phyloP scores from a whole-genome alignment of 257 asterid species.

The Przewalskia tangutica region DNA sequence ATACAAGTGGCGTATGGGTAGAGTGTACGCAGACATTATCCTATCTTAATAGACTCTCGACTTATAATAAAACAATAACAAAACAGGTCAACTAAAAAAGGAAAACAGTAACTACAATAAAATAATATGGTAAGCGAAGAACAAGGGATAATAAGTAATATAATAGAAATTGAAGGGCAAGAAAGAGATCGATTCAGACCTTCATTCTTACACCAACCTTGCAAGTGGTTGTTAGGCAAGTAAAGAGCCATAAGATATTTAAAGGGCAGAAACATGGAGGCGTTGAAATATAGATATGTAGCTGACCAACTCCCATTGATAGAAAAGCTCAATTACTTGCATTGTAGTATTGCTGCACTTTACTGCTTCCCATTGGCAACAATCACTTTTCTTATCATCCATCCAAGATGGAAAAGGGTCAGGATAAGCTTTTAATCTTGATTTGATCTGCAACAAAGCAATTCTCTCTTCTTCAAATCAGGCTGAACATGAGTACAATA shows the following conservation, averaged over 20 bases:
- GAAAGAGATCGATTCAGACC: not conserved
- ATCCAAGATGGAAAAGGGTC: not conserved
- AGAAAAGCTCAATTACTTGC: not conserved
- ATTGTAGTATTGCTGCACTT: not conserved
- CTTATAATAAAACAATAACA: too few species aligned
- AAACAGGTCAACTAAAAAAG: too few species aligned
- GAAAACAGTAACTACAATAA: too few species aligned
- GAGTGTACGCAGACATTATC: too few species aligned
- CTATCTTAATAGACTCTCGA: too few species aligned
- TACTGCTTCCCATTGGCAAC: not conserved
- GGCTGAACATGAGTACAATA: not conserved
- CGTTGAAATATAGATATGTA: not conserved
- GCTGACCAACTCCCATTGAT: not conserved
- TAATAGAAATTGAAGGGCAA: too few species aligned
- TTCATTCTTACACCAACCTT: not conserved
- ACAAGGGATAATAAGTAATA: too few species aligned
- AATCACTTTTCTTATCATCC: not conserved
- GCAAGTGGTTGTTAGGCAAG: not conserved
- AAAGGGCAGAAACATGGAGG: not conserved
- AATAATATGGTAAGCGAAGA: too few species aligned
- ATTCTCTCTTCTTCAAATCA: not conserved
- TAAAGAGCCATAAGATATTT: not conserved
- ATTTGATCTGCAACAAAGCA: not conserved
- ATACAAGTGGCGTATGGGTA: too few species aligned
- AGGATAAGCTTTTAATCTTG: not conserved